Evolutionary conservation across 768 basidiomycete species (phyloP), one percentile per base, ranked within the genome.

Genomic region (Lyophyllum shimeji): DNA sequence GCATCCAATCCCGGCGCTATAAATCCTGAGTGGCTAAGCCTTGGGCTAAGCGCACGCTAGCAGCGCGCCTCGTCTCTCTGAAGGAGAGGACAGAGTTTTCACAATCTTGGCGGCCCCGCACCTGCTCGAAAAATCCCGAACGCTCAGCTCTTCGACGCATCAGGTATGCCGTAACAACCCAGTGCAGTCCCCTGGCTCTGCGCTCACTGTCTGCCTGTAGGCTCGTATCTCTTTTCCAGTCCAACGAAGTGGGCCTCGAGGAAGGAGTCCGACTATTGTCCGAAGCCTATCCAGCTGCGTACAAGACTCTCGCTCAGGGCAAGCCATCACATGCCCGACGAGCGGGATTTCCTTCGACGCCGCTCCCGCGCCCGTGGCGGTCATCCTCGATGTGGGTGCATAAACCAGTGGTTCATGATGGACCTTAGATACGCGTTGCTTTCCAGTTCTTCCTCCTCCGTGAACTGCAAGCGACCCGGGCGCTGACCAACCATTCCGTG

Each of bases 1-100:
- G 9, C 29, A n/a, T n/a, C n/a, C n/a, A n/a, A n/a, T n/a, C 29
- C 5, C 29, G 29, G 29, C 29, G 9, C 29, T 37, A 37, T 37
- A 37, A 8, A 37, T 12, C 3, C 34, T 37, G 15, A 37, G 34
- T 8, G 12, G 34, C 15, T 37, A 3, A 17, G 15, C 11, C 15
- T 17, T 59, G 58, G 58, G 54, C 53, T 59, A 29, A 43, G 45
- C 59, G 55, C 34, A 52, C 46, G 2, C 44, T 61, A n/a, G 57
- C 60, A 11, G 47, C 50, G 7, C 53, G 52, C 46, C 45, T 57
- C 21, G 58, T 60, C 27, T 60, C 27, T 27, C 44, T 23, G 62
- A 61, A 49, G 43, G 45, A 12, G 23, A 53, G 2, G 29, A 54
- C 9, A 18, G 57, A 2, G 11, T 52, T 12, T 37, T 59, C 11